phyloP scores from a whole-genome alignment of 129 eudicot genomes.

The sunflower (Helianthus annuus) region DNA sequence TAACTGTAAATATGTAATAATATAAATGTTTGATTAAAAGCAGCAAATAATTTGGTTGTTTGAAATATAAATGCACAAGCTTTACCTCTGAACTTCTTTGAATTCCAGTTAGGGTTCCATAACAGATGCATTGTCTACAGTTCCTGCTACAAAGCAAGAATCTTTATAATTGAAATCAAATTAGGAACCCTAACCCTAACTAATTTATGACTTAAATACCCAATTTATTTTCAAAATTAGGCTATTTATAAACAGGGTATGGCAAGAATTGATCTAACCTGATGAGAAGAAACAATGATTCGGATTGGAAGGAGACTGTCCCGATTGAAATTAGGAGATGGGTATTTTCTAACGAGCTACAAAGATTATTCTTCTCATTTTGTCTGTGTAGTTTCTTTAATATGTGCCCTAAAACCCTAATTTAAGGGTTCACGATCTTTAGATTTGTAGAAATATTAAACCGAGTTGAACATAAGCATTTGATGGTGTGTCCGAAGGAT shows the following conservation, averaged over 20 bases:
- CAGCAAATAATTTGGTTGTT: not conserved
- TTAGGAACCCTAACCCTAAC: conserved; percentile 1
- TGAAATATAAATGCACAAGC: not conserved
- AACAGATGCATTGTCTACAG: conserved; percentile 34
- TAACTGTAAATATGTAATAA: conserved; percentile 17
- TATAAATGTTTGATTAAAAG: not conserved
- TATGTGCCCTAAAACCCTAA: not conserved
- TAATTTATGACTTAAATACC: not conserved
- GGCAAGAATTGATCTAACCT: conserved; percentile 2
- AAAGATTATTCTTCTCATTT: not conserved
- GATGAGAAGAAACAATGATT: conserved; percentile 8
- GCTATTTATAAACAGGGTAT: not conserved
- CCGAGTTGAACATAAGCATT: too few relatives aligned
- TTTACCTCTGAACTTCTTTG: conserved; percentile 16
- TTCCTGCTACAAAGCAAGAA: conserved; percentile 70
- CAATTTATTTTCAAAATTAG: not conserved
- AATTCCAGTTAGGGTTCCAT: not conserved
- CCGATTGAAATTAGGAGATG: not conserved
- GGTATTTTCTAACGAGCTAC: not conserved
- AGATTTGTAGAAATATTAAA: too few relatives aligned
- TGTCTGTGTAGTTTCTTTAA: not conserved
- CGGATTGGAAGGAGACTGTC: not conserved
- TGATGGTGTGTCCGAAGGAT: too few relatives aligned
- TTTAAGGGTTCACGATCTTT: too few relatives aligned
- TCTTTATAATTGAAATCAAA: conserved; percentile 38